Conservation (phyloP, 2,329 filamentous ascomycete genomes). For the Lasiodiplodia theobromae region DNA sequence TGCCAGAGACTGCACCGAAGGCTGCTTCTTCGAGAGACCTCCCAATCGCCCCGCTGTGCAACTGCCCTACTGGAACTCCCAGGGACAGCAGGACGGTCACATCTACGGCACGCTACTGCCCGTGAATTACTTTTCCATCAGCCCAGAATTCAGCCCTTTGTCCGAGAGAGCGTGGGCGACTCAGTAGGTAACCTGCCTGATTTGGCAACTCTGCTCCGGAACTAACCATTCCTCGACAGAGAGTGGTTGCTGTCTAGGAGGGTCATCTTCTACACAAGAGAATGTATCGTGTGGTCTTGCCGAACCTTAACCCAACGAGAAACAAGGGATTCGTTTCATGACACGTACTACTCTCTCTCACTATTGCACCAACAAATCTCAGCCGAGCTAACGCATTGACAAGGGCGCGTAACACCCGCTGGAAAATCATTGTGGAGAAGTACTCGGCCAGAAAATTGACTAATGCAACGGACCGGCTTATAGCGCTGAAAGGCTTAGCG, state of each 20-base stretch:
- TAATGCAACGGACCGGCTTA: conserved; percentile 34
- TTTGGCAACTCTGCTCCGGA: neutral
- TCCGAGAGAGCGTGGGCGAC: conserved; percentile 27
- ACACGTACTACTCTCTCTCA: conserved; percentile 19
- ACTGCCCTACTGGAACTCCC: conserved; percentile 32
- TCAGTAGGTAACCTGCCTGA: conserved; percentile 7
- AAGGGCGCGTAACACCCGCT: conserved; percentile 35
- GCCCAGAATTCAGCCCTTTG: conserved; percentile 34
- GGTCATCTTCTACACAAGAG: conserved; percentile 36
- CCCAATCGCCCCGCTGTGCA: conserved; percentile 26
- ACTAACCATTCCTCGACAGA: neutral
- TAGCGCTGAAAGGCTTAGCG: conserved; percentile 34
- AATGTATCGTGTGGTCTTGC: conserved; percentile 36
- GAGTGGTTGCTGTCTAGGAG: conserved; percentile 24
- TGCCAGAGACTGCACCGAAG: conserved; percentile 12
- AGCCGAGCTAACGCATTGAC: neutral
- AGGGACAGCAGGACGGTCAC: conserved; percentile 30
- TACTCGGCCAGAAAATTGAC: conserved; percentile 35
- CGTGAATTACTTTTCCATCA: conserved; percentile 32
- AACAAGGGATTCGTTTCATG: conserved; percentile 36
- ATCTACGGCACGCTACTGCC: conserved; percentile 33
- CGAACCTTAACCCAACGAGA: conserved; percentile 36
- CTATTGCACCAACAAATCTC: neutral
- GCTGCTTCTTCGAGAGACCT: conserved; percentile 26
- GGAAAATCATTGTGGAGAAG: conserved; percentile 38